phyloP scores from a whole-genome alignment of 805 yeast genomes.

The Dipodascus geniculatus region DNA sequence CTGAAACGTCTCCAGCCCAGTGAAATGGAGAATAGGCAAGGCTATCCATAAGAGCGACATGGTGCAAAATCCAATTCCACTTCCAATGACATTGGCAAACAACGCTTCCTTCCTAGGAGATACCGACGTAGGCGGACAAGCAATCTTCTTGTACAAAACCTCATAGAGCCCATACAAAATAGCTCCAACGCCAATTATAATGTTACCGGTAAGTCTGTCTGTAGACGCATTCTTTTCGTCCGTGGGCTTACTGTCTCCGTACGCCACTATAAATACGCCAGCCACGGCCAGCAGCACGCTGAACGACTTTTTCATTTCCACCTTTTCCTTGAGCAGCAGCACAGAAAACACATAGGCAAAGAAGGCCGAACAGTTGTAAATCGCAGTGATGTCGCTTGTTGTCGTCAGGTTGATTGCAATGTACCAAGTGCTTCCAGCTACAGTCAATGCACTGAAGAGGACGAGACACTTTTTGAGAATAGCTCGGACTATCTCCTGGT shows the following conservation, averaged over 20 bases:
- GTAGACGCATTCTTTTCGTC: slow-evolving; percentile 33
- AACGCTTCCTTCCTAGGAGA: slow-evolving; percentile 60
- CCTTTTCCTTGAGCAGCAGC: slow-evolving; percentile 54
- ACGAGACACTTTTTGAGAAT: slow-evolving; percentile 33
- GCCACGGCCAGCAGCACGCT: slow-evolving; percentile 61
- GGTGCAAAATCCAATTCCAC: slow-evolving; percentile 51
- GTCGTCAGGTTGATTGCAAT: slow-evolving; percentile 71
- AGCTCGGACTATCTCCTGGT: slow-evolving; percentile 35
- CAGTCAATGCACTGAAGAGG: slow-evolving; percentile 46
- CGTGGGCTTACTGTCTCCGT: slow-evolving; percentile 27
- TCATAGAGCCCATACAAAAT: slow-evolving; percentile 72
- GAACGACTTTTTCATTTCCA: slow-evolving; percentile 47
- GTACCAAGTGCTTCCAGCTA: slow-evolving; percentile 81
- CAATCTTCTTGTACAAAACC: slow-evolving; percentile 62
- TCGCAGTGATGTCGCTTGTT: slow-evolving; percentile 80
- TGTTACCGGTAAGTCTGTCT: slow-evolving; percentile 53
- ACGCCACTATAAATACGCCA: slow-evolving; percentile 75
- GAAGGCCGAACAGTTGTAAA: slow-evolving; percentile 82
- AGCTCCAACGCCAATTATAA: slow-evolving; percentile 63
- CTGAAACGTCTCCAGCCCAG: slow-evolving; percentile 47
- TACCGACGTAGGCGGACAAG: slow-evolving; percentile 65
- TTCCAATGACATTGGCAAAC: slow-evolving; percentile 69
- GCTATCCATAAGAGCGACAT: slow-evolving; percentile 36
- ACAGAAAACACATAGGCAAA: slow-evolving; percentile 79
- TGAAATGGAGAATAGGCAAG: slow-evolving; percentile 37